Evolutionary conservation across 2,329 filamentous ascomycete species (phyloP).

Genomic region (Clarireedia paspali): DNA sequence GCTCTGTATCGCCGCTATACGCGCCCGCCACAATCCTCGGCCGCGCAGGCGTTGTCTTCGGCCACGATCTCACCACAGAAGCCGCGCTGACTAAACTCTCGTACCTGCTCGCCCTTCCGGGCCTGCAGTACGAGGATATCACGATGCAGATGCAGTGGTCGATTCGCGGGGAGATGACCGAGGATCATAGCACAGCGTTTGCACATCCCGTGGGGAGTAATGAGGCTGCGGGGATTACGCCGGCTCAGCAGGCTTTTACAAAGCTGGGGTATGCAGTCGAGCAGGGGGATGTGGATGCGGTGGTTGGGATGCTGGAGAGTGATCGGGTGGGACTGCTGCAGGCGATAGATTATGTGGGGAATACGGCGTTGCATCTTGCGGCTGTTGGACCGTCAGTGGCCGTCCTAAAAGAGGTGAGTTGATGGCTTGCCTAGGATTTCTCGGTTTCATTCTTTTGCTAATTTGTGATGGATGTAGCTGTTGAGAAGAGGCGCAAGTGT

Average conservation of each 20-base stretch:
- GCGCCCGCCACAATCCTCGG: constrained; percentile 55
- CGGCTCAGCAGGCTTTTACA: constrained; percentile 49
- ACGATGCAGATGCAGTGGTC: constrained; percentile 53
- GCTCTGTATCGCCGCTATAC: constrained; percentile 49
- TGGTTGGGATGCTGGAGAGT: constrained; percentile 24
- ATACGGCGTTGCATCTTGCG: constrained; percentile 33
- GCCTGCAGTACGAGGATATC: constrained; percentile 49
- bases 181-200: constrained; percentile 35
- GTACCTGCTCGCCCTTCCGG: constrained; percentile 49
- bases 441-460: background rate
- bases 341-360: constrained; percentile 32
- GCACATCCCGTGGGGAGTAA: constrained; percentile 42
- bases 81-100: constrained; percentile 29
- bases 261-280: constrained; percentile 56
- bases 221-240: constrained; percentile 18
- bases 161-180: constrained; percentile 59
- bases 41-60: constrained; percentile 59
- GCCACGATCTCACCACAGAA: constrained; percentile 62
- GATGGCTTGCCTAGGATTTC: background rate
- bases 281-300: constrained; percentile 44
- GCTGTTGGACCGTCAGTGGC: constrained; percentile 38
- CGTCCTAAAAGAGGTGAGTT: constrained; percentile 47
- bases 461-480: background rate
- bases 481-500: constrained; percentile 57
- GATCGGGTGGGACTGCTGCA: constrained; percentile 27